phyloP scores from a whole-genome alignment of 2,329 filamentous ascomycete species.

The Neonectria hederae region DNA sequence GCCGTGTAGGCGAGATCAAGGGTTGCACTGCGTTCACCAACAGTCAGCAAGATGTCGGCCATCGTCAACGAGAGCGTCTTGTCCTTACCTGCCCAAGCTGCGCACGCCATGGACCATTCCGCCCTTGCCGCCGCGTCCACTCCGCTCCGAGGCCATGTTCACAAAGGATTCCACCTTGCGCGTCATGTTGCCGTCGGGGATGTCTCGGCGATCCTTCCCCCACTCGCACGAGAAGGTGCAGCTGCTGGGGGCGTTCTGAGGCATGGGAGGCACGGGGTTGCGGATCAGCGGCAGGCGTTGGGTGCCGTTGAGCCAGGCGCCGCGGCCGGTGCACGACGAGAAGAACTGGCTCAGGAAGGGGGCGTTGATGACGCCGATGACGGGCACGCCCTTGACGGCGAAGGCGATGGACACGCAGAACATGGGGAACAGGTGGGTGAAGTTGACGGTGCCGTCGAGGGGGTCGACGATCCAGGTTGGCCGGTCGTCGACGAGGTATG shows the following conservation, averaged over 20 bases:
- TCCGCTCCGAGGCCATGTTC: slow-evolving; percentile 76
- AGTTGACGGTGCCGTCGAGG: slow-evolving; percentile 83
- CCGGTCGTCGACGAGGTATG: slow-evolving; percentile 70
- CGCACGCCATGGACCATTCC: slow-evolving; percentile 83
- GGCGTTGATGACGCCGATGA: slow-evolving; percentile 77
- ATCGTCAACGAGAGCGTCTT: neutral
- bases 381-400: slow-evolving; percentile 65
- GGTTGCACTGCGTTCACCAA: slow-evolving; percentile 64
- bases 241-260: slow-evolving; percentile 69
- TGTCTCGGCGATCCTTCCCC: slow-evolving; percentile 79
- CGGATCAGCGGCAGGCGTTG: slow-evolving; percentile 70
- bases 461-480: slow-evolving; percentile 84
- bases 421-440: slow-evolving; percentile 82
- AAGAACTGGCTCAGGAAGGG: slow-evolving; percentile 76
- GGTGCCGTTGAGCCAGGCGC: slow-evolving; percentile 75
- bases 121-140: slow-evolving; percentile 70
- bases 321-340: slow-evolving; percentile 70
- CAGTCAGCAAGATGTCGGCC: neutral
- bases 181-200: slow-evolving; percentile 72
- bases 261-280: slow-evolving; percentile 70
- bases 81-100: slow-evolving; percentile 67
- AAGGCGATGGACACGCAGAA: slow-evolving; percentile 83
- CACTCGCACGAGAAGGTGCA: slow-evolving; percentile 82
- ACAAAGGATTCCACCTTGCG: slow-evolving; percentile 79
- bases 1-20: slow-evolving; percentile 79